Evolutionary conservation across 345 rosid genomes (phyloP), one percentile per base, ranked within the genome.

Genomic region (Hibiscus trionum): DNA sequence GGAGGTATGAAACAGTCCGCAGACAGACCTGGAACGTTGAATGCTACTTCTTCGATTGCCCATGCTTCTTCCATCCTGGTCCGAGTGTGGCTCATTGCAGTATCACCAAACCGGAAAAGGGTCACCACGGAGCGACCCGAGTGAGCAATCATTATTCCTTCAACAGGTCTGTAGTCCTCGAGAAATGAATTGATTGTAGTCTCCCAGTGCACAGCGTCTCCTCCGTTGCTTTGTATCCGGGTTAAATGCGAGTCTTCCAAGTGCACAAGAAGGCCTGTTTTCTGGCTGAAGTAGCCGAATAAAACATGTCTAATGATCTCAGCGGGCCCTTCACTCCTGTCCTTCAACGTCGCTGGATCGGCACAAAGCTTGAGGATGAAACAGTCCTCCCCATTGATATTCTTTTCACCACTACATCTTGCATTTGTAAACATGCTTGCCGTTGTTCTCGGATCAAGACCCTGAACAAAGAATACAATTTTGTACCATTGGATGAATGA

Each of bases 211-310:
- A 84, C 97, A 27, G 88, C 86, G 64, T 91, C 97, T 2, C 90
- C 95, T 1, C 85, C 88, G 11, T 86, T 88, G 52, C 88, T 80
- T 77, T 91, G 97, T 65, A 89, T 86, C 24, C 93, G 84, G 19
- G 91, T 89, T 80, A 91, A 77, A 29, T 91, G 97, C 7, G 97
- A 89, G 80, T 91, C 95, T 74, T 89, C 97, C 29, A 89, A 46
- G 73, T 89, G 96, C 31, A 80, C 63, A 50, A 91, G 90, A 58
- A 91, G 95, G 4, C 96, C 97, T 2, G 96, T 89, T 78, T 83
- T 91, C 87, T 91, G 96, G 81, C 96, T 89, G 82, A 91, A 91
- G 79, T 91, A 89, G 59, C 97, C 97, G 33, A 91, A 89, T 58
- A 91, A 76, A 35, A 88, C 90, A 39, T 91, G 97, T 80, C 97